Evolutionary conservation across 768 basidiomycete species (phyloP), one percentile per base, ranked within the genome.

Genomic region (Daedalea quercina): DNA sequence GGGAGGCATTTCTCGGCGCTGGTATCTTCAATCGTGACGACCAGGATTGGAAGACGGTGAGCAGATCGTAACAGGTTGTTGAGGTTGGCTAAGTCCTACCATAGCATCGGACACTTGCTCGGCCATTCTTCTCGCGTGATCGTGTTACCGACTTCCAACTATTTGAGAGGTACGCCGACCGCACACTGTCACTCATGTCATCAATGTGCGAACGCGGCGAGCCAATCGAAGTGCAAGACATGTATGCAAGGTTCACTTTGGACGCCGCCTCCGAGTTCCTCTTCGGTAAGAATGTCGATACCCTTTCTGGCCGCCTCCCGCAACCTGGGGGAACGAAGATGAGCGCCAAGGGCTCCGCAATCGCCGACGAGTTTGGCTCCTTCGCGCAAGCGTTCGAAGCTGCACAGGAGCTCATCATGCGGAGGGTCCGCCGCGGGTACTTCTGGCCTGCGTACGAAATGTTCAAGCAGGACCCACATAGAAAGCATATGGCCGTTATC

Each of bases 11-110:
- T 63, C 71, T 89, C n/a, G 87, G 87, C 3, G 72, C 78, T 56
- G 85, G 87, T 1, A 87, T 90, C 35, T 90, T 90, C 66, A 87
- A 87, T 57, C 76, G 85, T 15, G 87, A 87, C 64, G 86, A 84
- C 59, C 79, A 82, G 83, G 70, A 68, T 55, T 87, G 85, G 85
- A 85, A 82, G 70, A 77, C 75, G 70, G 85, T 86, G 23, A 54
- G 73, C 61, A 13, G 34, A 40, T 26, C 40, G 41, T 42, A 42
- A 19, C n/a, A 9, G 15, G 19, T 31, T 34, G 19, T 19, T 37
- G 9, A 8, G 33, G 24, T 8, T 40, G 19, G 19, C 37, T 19
- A 19, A 40, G 6, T 3, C 2, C 19, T 19, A 35, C 44, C 45
- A 15, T 58, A 85, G 84, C 85, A 87, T 55, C 80, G 87, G 28